A percentile compares a stretch with the other conserved stretches of the same genome.
Evolutionary conservation across 2,329 filamentous ascomycete genomes (phyloP).

Genomic region (Curvularia sp.): DNA sequence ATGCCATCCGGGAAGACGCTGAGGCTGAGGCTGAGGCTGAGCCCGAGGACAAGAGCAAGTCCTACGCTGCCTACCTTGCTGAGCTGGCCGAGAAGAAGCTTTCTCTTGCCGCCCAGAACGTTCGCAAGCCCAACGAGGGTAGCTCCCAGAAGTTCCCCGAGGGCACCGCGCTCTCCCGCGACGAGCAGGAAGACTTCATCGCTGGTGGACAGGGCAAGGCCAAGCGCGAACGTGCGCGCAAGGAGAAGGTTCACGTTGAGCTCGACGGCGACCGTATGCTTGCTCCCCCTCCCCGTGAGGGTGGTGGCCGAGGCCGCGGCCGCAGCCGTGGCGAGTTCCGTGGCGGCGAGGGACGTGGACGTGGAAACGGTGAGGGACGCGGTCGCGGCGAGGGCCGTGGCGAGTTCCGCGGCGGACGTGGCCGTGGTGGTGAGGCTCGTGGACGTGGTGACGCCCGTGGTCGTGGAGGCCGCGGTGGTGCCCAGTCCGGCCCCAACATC

Average conservation of each 20-base stretch:
- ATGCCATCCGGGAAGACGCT: conserved; percentile 51
- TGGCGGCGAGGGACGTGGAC: conserved; percentile 60
- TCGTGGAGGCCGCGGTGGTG: conserved; percentile 55
- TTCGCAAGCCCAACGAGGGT: conserved; percentile 93
- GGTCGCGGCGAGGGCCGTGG: conserved; percentile 59
- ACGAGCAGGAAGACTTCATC: conserved; percentile 75
- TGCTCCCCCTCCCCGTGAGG: conserved; percentile 61
- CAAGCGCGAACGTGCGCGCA: conserved; percentile 83
- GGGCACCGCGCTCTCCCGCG: conserved; percentile 70
- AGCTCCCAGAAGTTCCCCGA: conserved; percentile 92
- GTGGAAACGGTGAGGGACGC: conserved; percentile 58
- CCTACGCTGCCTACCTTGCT: conserved; percentile 86
- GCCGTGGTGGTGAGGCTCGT: conserved; percentile 53
- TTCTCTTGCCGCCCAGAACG: conserved; percentile 70
- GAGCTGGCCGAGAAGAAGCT: conserved; percentile 78
- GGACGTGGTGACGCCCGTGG: conserved; percentile 58
- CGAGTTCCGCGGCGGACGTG: conserved; percentile 53
- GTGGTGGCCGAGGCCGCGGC: conserved; percentile 58
- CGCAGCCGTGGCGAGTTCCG: conserved; percentile 61
- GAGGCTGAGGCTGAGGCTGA: conserved; percentile 58
- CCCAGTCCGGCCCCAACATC: conserved; percentile 55
- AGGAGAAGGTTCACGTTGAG: conserved; percentile 88
- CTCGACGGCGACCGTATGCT: conserved; percentile 74
- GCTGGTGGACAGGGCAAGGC: conserved; percentile 76
- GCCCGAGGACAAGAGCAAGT: conserved; percentile 86